Evolutionary conservation across 176 grass and related monocot species (phyloP).

Genomic region (Pharus latifolius): DNA sequence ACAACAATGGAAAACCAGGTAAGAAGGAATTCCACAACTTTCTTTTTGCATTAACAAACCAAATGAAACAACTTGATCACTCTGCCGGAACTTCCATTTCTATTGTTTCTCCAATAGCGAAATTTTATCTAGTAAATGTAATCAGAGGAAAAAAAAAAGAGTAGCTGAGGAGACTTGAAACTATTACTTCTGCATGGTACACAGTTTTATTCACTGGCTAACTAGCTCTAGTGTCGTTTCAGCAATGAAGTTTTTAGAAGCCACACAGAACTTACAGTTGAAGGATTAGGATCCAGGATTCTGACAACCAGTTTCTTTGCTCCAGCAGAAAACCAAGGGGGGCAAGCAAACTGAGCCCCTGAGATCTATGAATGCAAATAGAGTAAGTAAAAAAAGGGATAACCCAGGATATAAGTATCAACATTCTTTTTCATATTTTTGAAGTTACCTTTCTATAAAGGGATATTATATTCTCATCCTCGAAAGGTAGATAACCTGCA

Average conservation of each 20-base stretch:
- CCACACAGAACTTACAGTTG: conserved; percentile 37
- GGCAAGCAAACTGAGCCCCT: conserved; percentile 60
- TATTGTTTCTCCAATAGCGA: not conserved
- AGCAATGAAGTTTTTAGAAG: not conserved
- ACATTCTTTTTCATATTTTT: not conserved
- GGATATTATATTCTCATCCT: conserved; percentile 53
- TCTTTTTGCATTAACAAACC: not conserved
- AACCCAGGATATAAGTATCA: not conserved
- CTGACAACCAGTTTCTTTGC: conserved; percentile 59
- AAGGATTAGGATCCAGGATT: conserved; percentile 77
- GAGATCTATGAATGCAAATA: conserved; percentile 54
- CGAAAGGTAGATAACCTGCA: conserved; percentile 82
- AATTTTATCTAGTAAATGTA: not conserved
- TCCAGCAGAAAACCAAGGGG: conserved; percentile 69
- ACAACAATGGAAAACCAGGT: not conserved
- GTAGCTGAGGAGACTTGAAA: not conserved
- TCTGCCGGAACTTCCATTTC: not conserved
- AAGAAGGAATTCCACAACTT: not conserved
- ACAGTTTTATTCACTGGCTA: not conserved
- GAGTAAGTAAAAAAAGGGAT: not conserved
- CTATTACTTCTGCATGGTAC: not conserved
- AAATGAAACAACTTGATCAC: not conserved
- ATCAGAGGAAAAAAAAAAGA: not conserved
- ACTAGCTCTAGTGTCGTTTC: not conserved
- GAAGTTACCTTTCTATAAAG: conserved; percentile 67